phyloP scores from a whole-genome alignment of 2,329 filamentous ascomycete genomes.

The Xenosphaeropsis pyriputrescens region DNA sequence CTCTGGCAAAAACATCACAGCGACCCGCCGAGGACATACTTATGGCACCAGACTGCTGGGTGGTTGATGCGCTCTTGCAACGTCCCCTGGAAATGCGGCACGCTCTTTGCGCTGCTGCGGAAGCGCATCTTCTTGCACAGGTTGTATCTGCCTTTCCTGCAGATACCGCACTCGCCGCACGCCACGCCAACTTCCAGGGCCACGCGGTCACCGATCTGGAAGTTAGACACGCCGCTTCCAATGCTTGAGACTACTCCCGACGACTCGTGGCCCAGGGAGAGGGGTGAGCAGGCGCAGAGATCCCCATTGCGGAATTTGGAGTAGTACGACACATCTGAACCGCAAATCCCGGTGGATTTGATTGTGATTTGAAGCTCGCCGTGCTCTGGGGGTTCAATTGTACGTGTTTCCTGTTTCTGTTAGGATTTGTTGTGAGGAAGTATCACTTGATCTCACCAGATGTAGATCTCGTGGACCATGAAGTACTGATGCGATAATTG shows the following conservation, averaged over 20 bases:
- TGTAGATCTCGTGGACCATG: constrained; percentile 41
- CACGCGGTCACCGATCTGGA: constrained; percentile 39
- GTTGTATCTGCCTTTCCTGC: constrained; percentile 68
- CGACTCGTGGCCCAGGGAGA: constrained; percentile 50
- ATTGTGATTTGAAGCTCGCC: constrained; percentile 50
- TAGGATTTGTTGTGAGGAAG: not conserved
- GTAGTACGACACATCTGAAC: constrained; percentile 58
- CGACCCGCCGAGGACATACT: constrained; percentile 23
- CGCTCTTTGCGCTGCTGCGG: constrained; percentile 44
- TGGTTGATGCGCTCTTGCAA: constrained; percentile 49
- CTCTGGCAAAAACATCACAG: not conserved
- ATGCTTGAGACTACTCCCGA: constrained; percentile 42
- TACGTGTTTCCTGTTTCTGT: constrained; percentile 30
- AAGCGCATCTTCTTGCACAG: constrained; percentile 47
- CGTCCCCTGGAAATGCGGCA: constrained; percentile 49
- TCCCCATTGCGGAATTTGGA: constrained; percentile 60
- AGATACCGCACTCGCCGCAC: constrained; percentile 80
- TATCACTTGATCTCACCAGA: constrained; percentile 27
- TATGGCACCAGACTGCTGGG: constrained; percentile 46
- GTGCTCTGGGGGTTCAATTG: constrained; percentile 22
- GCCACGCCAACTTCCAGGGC: constrained; percentile 84
- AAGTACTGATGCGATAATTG: constrained; percentile 37
- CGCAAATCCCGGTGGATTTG: constrained; percentile 53
- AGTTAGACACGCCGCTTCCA: constrained; percentile 33
- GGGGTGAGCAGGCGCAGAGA: constrained; percentile 47